phyloP scores from a whole-genome alignment of 306 rosid genomes.

The Quercus parvula region DNA sequence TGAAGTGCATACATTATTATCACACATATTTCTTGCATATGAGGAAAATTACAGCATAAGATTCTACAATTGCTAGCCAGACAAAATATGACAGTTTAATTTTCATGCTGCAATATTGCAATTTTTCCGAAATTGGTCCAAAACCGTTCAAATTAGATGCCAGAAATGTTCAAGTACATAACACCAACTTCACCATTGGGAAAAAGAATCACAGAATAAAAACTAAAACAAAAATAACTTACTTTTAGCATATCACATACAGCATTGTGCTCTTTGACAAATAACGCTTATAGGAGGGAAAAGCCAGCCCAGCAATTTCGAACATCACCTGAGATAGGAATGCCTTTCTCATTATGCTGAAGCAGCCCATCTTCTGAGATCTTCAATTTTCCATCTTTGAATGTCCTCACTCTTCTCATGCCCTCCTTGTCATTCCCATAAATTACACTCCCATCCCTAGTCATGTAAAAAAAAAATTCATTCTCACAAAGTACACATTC shows the following conservation, averaged over 20 bases:
- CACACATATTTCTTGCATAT: not conserved
- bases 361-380: slow-evolving; percentile 59
- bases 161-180: not conserved
- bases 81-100: too few relatives aligned
- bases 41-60: too few relatives aligned
- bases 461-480: slow-evolving; percentile 4
- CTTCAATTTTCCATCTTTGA: slow-evolving; percentile 67
- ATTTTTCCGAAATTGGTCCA: not conserved
- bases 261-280: slow-evolving; percentile 70
- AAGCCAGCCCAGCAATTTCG: slow-evolving; percentile 78
- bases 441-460: slow-evolving; percentile 84
- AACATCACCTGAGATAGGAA: slow-evolving; percentile 77
- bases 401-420: slow-evolving; percentile 59
- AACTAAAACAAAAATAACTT: slow-evolving; percentile 5
- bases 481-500: not conserved
- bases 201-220: not conserved
- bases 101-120: not conserved
- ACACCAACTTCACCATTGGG: too few relatives aligned
- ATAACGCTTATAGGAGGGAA: slow-evolving; percentile 66
- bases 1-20: too few relatives aligned
- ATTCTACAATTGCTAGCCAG: too few relatives aligned
- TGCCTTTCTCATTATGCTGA: slow-evolving; percentile 57
- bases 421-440: slow-evolving; percentile 62
- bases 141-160: not conserved
- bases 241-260: slow-evolving; percentile 67